These are phyloP conservation scores for Ogataea zsoltii DNA, from an alignment of 805 yeast genomes.

Conservation along the genomic window DNA sequence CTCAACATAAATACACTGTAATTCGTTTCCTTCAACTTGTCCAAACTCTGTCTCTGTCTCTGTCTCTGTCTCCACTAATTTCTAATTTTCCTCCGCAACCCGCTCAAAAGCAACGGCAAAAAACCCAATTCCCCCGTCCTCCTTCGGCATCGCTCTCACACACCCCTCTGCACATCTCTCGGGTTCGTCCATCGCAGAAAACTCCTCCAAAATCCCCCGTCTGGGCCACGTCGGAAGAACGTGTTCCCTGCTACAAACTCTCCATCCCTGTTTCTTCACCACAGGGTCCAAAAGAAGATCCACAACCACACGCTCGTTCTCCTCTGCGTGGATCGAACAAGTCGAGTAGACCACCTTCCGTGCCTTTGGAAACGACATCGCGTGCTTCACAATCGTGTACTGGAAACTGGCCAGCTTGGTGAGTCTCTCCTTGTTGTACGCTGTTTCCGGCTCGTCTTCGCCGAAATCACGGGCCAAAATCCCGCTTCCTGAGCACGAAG, in stretches of 20 bases:
- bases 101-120: constrained; percentile 91
- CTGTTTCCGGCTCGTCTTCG: constrained; percentile 51
- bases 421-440: constrained; percentile 53
- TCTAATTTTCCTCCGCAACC: constrained; percentile 10
- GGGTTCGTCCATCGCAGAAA: constrained; percentile 49
- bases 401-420: constrained; percentile 83
- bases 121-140: constrained; percentile 98
- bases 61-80: no score
- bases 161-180: constrained; percentile 77
- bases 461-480: constrained; percentile 86
- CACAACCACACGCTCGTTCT: constrained; percentile 89
- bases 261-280: constrained; percentile 76
- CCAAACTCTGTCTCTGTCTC: no score
- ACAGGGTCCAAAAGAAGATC: constrained; percentile 68
- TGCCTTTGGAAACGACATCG: constrained; percentile 77
- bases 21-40: no score
- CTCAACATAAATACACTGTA: no score
- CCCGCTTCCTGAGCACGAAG: constrained; percentile 97
- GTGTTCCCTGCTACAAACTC: constrained; percentile 52
- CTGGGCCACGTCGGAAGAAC: constrained; percentile 86
- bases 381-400: constrained; percentile 84
- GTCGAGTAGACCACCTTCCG: constrained; percentile 86
- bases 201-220: constrained; percentile 76
- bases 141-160: constrained; percentile 79
- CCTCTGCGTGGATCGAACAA: constrained; percentile 91